Evolutionary conservation across 345 rosid species (phyloP).

Genomic region (Salix brachista): DNA sequence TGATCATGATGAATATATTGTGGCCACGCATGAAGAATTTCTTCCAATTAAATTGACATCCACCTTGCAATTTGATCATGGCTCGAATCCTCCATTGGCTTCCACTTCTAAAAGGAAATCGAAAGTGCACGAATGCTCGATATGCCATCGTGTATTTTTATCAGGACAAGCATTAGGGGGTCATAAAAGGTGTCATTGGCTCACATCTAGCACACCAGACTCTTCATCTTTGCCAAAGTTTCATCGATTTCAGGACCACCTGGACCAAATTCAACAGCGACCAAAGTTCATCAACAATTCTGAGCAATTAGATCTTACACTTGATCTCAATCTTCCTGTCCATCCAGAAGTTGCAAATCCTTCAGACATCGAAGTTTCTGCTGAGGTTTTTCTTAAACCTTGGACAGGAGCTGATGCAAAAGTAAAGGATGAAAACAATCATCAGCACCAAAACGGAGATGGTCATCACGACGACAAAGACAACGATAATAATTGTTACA

Average conservation of each 20-base stretch:
- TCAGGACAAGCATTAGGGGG: constrained; percentile 98
- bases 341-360: constrained; percentile 22
- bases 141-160: constrained; percentile 83
- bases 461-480: constrained; percentile 4
- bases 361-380: constrained; percentile 27
- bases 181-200: constrained; percentile 97
- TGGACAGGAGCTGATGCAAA: constrained; percentile 37
- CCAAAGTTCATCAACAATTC: constrained; percentile 32
- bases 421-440: constrained; percentile 18
- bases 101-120: constrained; percentile 57
- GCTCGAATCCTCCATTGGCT: constrained; percentile 27
- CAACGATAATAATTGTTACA: constrained; percentile 6
- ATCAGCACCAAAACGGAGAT: constrained; percentile 16
- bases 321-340: constrained; percentile 70
- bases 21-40: constrained; percentile 49
- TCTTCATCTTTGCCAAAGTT: constrained; percentile 48
- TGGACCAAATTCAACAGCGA: constrained; percentile 46
- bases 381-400: constrained; percentile 40
- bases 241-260: constrained; percentile 48
- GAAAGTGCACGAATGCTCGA: constrained; percentile 87
- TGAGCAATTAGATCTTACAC: constrained; percentile 47
- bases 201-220: constrained; percentile 66
- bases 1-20: constrained; percentile 44
- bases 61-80: constrained; percentile 32
- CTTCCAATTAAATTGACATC: constrained; percentile 34